Conservation (phyloP, 805 yeast genomes). For the Lipomyces orientalis region DNA sequence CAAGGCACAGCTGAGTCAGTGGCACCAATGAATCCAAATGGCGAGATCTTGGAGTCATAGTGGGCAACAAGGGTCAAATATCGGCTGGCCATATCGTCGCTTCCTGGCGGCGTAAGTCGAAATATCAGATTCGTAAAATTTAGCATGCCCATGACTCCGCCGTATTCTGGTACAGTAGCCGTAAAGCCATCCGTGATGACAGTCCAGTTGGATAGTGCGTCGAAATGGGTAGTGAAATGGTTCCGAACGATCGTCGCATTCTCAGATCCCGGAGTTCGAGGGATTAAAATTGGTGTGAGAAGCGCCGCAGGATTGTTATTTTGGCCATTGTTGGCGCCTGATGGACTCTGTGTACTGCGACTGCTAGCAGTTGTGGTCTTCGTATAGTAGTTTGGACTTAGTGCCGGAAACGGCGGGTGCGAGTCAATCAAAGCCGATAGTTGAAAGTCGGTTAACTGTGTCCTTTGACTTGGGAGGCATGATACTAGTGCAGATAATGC, state of each 20-base stretch:
- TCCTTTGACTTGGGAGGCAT: constrained; percentile 14
- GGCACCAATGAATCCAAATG: constrained; percentile 65
- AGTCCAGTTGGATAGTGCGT: constrained; percentile 41
- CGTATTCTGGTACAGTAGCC: constrained; percentile 23
- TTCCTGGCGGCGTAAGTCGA: constrained; percentile 42
- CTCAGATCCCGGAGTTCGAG: constrained; percentile 52
- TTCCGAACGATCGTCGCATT: constrained; percentile 49
- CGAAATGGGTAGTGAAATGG: constrained; percentile 49
- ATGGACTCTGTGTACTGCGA: neutral
- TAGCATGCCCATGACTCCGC: constrained; percentile 26
- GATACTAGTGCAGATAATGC: neutral
- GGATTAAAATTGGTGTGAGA: constrained; percentile 44
- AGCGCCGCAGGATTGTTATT: constrained; percentile 16
- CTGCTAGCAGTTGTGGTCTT: neutral
- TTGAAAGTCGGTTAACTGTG: constrained; percentile 18
- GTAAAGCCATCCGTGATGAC: constrained; percentile 43
- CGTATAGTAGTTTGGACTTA: constrained; percentile 21
- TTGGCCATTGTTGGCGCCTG: neutral
- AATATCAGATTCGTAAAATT: constrained; percentile 51
- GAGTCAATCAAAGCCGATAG: constrained; percentile 11
- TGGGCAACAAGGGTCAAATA: constrained; percentile 54
- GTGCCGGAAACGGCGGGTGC: constrained; percentile 29
- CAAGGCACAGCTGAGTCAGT: constrained; percentile 66
- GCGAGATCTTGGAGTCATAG: constrained; percentile 57
- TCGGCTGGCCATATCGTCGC: neutral